Evolutionary conservation across 2,329 filamentous ascomycete genomes (phyloP).

Genomic region (Aspergillus glaucus): DNA sequence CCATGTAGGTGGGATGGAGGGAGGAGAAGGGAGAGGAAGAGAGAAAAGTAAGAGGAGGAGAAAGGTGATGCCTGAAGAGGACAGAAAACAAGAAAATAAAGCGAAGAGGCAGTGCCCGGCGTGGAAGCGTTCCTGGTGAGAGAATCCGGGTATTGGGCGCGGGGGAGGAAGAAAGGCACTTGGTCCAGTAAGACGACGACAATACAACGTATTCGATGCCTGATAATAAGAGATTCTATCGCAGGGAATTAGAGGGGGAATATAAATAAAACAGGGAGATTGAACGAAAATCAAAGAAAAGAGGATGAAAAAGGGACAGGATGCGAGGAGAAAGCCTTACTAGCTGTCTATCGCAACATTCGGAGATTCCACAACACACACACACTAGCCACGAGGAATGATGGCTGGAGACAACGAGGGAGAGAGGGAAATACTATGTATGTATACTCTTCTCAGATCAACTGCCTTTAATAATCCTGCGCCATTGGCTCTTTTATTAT

Average conservation of each 20-base stretch:
- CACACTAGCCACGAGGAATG: no score
- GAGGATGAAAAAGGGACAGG: slow-evolving; percentile 6
- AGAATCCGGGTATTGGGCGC: background rate
- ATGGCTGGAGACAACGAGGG: no score
- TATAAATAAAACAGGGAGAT: background rate
- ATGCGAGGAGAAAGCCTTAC: slow-evolving; percentile 5
- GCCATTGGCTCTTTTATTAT: background rate
- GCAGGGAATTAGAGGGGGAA: no score
- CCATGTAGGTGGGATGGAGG: slow-evolving; percentile 28
- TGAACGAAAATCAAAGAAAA: slow-evolving; percentile 2
- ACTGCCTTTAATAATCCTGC: no score
- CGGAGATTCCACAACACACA: background rate
- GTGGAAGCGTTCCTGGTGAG: background rate
- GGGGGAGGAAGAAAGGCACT: background rate
- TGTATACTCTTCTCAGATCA: no score
- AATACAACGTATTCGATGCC: background rate
- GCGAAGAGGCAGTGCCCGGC: background rate
- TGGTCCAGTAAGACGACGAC: no score
- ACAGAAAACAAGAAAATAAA: background rate
- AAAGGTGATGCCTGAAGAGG: background rate
- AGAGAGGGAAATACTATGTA: no score
- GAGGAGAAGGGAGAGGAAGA: slow-evolving; percentile 6
- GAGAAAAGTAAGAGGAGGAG: slow-evolving; percentile 7
- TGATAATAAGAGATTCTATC: background rate
- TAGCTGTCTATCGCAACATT: background rate